Percentiles rank a stretch among this genome's conserved stretches.
Evolutionary conservation across 768 basidiomycete species (phyloP).

Genomic region (Neoboletus brunneissimus): DNA sequence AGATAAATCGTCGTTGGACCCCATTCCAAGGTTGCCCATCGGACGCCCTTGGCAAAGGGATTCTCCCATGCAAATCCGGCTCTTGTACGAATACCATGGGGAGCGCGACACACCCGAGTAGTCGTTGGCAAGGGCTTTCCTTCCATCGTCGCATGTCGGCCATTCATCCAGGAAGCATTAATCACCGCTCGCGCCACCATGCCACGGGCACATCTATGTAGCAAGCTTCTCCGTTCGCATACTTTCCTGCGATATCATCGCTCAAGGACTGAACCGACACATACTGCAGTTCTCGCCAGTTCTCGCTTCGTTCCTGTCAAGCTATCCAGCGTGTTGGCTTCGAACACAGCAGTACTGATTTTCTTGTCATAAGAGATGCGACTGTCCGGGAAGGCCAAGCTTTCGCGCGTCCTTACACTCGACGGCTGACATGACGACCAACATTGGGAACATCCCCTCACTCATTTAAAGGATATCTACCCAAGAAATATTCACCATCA

Average conservation of each 20-base stretch:
- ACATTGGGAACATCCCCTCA: neutral
- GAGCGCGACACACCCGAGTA: neutral
- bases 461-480: neutral
- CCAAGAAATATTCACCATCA: conserved; percentile 9
- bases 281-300: conserved; percentile 10
- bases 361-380: conserved; percentile 1
- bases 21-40: conserved; percentile 6
- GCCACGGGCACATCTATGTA: conserved; percentile 17
- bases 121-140: conserved; percentile 18
- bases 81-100: conserved; percentile 8
- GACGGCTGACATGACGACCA: neutral
- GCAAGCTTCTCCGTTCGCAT: conserved; percentile 20
- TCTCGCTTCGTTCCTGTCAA: conserved; percentile 19
- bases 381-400: neutral
- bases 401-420: neutral
- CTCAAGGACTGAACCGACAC: conserved; percentile 13
- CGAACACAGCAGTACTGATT: neutral
- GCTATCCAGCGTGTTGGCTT: neutral
- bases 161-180: conserved; percentile 27
- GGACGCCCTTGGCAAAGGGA: conserved; percentile 6
- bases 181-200: conserved; percentile 32
- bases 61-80: conserved; percentile 30
- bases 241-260: conserved; percentile 31
- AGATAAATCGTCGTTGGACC: conserved; percentile 8
- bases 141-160: conserved; percentile 24